A percentile compares a stretch with the other conserved stretches of the same genome.
These are phyloP conservation scores for Alternaria sp. DNA, from an alignment of 2,329 filamentous ascomycete genomes.

Conservation along the genomic window DNA sequence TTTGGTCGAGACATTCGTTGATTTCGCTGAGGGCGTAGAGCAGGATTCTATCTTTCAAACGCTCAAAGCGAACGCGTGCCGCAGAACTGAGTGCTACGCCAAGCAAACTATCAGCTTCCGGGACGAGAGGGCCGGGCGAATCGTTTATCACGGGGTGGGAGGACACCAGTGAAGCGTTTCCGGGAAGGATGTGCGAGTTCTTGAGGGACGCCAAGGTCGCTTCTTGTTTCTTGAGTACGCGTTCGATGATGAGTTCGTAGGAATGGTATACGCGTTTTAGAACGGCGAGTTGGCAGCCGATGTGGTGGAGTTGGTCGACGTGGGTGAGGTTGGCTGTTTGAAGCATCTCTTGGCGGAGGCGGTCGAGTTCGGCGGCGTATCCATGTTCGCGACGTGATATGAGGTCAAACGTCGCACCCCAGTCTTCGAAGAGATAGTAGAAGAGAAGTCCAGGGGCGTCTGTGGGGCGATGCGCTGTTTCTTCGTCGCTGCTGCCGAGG, in stretches of 20 bases:
- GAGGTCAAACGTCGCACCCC: slow-evolving; percentile 67
- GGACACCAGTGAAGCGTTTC: slow-evolving; percentile 40
- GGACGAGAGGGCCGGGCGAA: slow-evolving; percentile 33
- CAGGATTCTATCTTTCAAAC: slow-evolving; percentile 67
- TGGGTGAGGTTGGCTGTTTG: slow-evolving; percentile 57
- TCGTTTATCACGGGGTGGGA: slow-evolving; percentile 28
- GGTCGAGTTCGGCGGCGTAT: slow-evolving; percentile 59
- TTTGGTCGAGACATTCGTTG: slow-evolving; percentile 72
- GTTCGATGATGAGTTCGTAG: slow-evolving; percentile 68
- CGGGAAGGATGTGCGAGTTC: slow-evolving; percentile 53
- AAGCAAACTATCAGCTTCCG: slow-evolving; percentile 52
- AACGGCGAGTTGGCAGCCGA: slow-evolving; percentile 68
- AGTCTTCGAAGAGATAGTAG: slow-evolving; percentile 74
- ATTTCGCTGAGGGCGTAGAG: slow-evolving; percentile 70
- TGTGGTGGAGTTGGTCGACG: slow-evolving; percentile 64
- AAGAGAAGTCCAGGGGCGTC: slow-evolving; percentile 69
- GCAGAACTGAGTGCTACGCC: slow-evolving; percentile 58
- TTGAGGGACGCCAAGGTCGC: slow-evolving; percentile 56
- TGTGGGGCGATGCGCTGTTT: slow-evolving; percentile 57
- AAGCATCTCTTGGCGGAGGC: slow-evolving; percentile 65
- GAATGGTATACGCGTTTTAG: slow-evolving; percentile 68
- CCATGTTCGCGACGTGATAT: slow-evolving; percentile 60
- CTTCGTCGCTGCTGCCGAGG: slow-evolving; percentile 56
- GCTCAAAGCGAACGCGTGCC: slow-evolving; percentile 66
- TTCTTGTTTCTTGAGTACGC: slow-evolving; percentile 62